Evolutionary conservation across 2,329 filamentous ascomycete genomes (phyloP).

Genomic region (Neopestalotiopsis rosae): DNA sequence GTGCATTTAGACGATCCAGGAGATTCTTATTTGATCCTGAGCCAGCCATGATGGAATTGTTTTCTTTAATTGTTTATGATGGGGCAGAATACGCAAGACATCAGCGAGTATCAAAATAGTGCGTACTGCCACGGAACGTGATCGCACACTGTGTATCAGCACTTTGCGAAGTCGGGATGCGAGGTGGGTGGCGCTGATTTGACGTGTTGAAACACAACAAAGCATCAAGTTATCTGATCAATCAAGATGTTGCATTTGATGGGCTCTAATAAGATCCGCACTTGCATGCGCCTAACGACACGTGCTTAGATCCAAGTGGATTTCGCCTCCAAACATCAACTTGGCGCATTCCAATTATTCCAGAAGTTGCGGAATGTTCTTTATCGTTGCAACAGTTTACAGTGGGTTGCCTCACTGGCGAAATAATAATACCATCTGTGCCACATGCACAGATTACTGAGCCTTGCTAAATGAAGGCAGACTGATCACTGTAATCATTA

Average conservation of each 20-base stretch:
- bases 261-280: neutral
- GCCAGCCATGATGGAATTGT: conserved; percentile 27
- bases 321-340: neutral
- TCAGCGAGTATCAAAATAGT: neutral
- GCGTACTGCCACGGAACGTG: neutral
- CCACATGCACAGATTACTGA: neutral
- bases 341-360: neutral
- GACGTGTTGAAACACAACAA: neutral
- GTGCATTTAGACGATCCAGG: conserved; percentile 59
- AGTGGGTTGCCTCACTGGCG: neutral
- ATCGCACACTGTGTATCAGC: neutral
- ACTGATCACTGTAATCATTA: no score
- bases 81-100: neutral
- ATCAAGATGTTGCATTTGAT: neutral
- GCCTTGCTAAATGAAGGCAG: no score
- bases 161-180: no score
- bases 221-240: neutral
- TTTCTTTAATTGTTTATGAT: neutral
- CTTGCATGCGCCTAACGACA: neutral
- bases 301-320: neutral
- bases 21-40: conserved; percentile 49
- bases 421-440: neutral
- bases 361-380: neutral
- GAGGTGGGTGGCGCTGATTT: neutral
- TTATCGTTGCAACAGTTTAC: neutral